phyloP scores from a whole-genome alignment of 2,329 filamentous ascomycete genomes.

The Penicillium frequentans region DNA sequence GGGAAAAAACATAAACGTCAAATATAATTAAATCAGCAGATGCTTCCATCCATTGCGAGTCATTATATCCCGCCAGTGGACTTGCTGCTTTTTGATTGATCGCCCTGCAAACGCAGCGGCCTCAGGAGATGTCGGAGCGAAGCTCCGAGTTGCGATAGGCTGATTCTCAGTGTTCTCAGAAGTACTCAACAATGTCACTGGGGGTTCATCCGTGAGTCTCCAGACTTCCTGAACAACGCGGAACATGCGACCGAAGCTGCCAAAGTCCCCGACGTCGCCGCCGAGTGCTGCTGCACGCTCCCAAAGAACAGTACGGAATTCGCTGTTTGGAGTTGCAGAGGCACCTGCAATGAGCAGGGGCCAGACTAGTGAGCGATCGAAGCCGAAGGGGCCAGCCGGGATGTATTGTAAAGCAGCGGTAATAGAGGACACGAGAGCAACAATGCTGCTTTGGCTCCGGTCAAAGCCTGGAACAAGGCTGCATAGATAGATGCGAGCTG shows the following conservation, averaged over 20 bases:
- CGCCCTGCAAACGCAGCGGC: constrained; percentile 11
- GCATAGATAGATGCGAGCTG: constrained; percentile 95
- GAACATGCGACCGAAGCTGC: constrained; percentile 81
- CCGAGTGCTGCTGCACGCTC: constrained; percentile 74
- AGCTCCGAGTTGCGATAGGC: not conserved
- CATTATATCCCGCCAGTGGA: constrained; percentile 97
- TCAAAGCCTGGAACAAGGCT: constrained; percentile 87
- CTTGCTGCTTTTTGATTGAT: constrained; percentile 53
- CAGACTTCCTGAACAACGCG: constrained; percentile 81
- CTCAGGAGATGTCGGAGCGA: not conserved
- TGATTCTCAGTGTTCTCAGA: not conserved
- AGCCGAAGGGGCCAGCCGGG: constrained; percentile 76
- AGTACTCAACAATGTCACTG: not conserved
- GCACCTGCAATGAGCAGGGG: constrained; percentile 86
- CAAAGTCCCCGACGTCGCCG: constrained; percentile 71
- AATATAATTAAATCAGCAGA: constrained; percentile 81
- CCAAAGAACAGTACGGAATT: constrained; percentile 78
- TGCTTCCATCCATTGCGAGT: constrained; percentile 88
- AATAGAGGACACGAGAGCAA: constrained; percentile 76
- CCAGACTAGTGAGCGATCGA: constrained; percentile 90
- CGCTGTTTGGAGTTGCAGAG: constrained; percentile 69
- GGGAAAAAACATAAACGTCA: no score
- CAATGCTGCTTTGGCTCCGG: constrained; percentile 69
- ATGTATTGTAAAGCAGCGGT: constrained; percentile 76
- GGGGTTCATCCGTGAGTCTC: constrained; percentile 66